phyloP scores from a whole-genome alignment of 768 basidiomycete species.

The Amanita rubescens region DNA sequence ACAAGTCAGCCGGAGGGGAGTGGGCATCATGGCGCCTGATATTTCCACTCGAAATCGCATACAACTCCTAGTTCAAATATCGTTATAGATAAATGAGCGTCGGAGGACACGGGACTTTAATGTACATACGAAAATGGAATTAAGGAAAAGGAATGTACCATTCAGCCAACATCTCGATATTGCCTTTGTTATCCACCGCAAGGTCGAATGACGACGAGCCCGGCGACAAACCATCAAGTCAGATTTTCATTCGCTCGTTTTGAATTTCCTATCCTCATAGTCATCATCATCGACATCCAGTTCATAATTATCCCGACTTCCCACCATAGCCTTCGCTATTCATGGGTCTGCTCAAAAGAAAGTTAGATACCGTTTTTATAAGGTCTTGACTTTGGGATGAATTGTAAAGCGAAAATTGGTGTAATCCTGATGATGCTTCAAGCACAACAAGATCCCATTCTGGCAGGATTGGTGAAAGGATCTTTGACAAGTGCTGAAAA shows the following conservation, averaged over 20 bases:
- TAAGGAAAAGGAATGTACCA: neutral
- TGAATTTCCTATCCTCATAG: constrained; percentile 6
- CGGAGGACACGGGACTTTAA: constrained; percentile 10
- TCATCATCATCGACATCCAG: constrained; percentile 11
- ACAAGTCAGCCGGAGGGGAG: too few species aligned
- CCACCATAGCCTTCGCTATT: constrained; percentile 5
- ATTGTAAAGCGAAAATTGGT: constrained; percentile 12
- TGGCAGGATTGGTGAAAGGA: constrained; percentile 13
- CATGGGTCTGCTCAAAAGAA: constrained; percentile 15
- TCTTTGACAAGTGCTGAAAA: constrained; percentile 4
- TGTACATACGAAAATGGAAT: neutral
- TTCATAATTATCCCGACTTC: constrained; percentile 5
- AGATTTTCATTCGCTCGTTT: neutral
- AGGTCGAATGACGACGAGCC: neutral
- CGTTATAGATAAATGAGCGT: neutral
- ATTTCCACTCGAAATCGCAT: too few species aligned
- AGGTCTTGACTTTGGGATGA: constrained; percentile 11
- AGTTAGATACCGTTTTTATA: constrained; percentile 9
- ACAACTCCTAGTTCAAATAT: neutral
- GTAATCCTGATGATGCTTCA: constrained; percentile 13
- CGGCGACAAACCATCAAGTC: constrained; percentile 2
- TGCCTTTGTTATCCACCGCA: constrained; percentile 1
- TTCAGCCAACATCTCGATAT: constrained; percentile 1
- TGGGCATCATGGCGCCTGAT: too few species aligned
- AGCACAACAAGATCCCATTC: constrained; percentile 15